phyloP scores from a whole-genome alignment of 1,139 yeast genomes.

The Yamadazyma pseudoaaseri region DNA sequence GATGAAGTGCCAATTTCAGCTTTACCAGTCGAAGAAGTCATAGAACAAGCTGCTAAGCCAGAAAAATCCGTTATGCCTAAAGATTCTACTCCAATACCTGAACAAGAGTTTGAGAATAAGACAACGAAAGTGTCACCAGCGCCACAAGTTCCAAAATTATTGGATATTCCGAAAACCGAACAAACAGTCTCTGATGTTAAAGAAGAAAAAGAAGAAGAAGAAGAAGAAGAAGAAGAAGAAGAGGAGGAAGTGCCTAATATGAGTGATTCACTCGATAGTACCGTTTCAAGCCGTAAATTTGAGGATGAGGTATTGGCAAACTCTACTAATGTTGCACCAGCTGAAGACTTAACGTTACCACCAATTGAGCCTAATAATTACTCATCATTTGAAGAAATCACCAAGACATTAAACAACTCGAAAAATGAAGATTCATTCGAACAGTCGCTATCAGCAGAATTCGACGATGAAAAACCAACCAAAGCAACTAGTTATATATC shows the following conservation, averaged over 20 bases:
- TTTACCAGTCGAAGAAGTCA: background rate
- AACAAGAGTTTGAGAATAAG: background rate
- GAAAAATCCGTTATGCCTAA: background rate
- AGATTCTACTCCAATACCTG: background rate
- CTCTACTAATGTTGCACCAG: slow-evolving; percentile 43
- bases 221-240: slow-evolving; percentile 2
- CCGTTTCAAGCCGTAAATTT: background rate
- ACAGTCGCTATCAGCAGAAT: slow-evolving; percentile 44
- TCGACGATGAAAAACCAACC: slow-evolving; percentile 28
- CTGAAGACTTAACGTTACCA: slow-evolving; percentile 39
- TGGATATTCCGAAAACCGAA: background rate
- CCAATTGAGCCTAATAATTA: slow-evolving; percentile 29
- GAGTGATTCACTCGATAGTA: background rate
- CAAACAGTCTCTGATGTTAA: background rate
- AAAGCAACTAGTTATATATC: slow-evolving; percentile 32
- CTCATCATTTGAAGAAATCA: slow-evolving; percentile 40
- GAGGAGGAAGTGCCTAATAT: slow-evolving; percentile 6
- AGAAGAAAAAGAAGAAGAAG: background rate
- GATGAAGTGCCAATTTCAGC: background rate
- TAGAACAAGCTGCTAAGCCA: background rate
- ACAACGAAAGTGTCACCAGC: background rate
- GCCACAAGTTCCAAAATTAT: background rate
- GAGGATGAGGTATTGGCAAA: slow-evolving; percentile 30
- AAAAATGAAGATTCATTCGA: slow-evolving; percentile 25
- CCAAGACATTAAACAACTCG: slow-evolving; percentile 21